Evolutionary conservation across 2,329 filamentous ascomycete genomes (phyloP), one percentile per base, ranked within the genome.

Genomic region (Polytolypa hystricis): DNA sequence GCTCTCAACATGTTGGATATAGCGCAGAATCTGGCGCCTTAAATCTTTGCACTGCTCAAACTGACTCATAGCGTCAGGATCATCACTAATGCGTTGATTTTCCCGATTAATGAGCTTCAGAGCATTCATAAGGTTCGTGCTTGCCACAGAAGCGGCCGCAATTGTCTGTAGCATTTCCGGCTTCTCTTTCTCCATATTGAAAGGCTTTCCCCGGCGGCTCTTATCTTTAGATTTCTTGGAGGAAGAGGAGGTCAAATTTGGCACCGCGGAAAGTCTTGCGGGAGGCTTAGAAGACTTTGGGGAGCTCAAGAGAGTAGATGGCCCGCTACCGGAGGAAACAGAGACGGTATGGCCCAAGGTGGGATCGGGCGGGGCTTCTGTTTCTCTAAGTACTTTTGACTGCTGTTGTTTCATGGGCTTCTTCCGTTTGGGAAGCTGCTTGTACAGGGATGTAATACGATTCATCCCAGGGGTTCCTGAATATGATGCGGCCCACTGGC

Each of bases 61-160:
- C 2, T 79, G 74, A 46, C 78, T 69, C 40, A 84, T 71, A 1
- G 85, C 84, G 40, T 77, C 70, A 5, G 71, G 57, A 47, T 96
- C 93, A 25, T 93, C 81, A 4, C 86, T 94, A 20, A 96, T 86
- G 3, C 83, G 80, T 58, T 93, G 79, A 33, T 67, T 73, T 56
- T 96, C 91, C 42, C 91, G 79, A 56, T 96, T 95, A 62, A 95
- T 87, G 37, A 81, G 77, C 56, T 91, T 86, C 25, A 98, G 68
- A 1, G 80, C 76, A 53, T 98, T 96, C 53, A 80, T 71, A 26
- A 98, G 69, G 54, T 93, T 94, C 0, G 84, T 95, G n/a, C 85
- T 80, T 3, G 86, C 84, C 26, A 96, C 83, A 1, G 84, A 87
- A 0, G 87, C 77, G 31, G 89, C 84, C 3, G 89, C 91, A 44